Conservation (phyloP, 495 filamentous ascomycete species). For the Neurospora terricola region DNA sequence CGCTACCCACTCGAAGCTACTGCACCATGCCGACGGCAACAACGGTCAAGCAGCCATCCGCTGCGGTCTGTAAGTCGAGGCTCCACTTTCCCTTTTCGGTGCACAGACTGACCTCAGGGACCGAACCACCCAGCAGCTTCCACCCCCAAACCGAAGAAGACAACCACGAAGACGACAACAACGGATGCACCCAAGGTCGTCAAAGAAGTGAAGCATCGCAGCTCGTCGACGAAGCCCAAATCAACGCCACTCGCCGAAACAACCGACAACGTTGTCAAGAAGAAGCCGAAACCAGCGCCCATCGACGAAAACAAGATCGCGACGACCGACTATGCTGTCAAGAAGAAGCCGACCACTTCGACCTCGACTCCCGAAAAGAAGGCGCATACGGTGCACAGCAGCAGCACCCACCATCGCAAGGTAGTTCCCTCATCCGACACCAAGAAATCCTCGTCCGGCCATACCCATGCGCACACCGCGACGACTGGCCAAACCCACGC, state of each 20-base stretch:
- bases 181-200: not conserved
- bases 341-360: not conserved
- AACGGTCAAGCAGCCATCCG: not conserved
- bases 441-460: not conserved
- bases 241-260: slow-evolving; percentile 1
- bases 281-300: not conserved
- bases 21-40: not conserved
- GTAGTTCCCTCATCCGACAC: not conserved
- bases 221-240: not conserved
- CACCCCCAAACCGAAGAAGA: not conserved
- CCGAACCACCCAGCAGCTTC: not conserved
- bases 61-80: not conserved
- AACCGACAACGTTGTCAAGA: not conserved
- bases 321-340: not conserved
- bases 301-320: not conserved
- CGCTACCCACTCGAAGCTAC: not conserved
- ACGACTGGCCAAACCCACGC: not conserved
- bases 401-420: not conserved
- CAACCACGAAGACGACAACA: not conserved
- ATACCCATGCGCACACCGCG: not conserved
- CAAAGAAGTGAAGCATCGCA: not conserved
- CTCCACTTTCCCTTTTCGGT: not conserved
- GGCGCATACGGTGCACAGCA: not conserved
- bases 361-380: not conserved
- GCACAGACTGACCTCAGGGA: not conserved